These are phyloP conservation scores for Blastocystis sp. DNA, from an alignment of 352 stramenopile species.

Conservation along the genomic window DNA sequence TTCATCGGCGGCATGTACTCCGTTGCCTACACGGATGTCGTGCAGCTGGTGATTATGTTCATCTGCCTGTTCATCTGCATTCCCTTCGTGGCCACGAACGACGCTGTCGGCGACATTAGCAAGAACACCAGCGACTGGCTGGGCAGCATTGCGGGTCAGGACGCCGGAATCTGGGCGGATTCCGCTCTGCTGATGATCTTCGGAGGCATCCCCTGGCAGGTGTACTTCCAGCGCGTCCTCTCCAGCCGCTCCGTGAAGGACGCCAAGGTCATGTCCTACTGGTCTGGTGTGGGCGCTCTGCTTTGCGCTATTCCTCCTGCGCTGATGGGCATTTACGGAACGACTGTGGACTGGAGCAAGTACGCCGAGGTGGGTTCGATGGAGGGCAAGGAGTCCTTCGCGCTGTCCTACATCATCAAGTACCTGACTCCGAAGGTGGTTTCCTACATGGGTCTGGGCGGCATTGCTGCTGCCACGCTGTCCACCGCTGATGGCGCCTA, in stretches of 20 bases:
- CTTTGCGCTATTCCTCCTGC: slow-evolving; percentile 61
- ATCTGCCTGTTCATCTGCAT: slow-evolving; percentile 68
- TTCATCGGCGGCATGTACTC: slow-evolving; percentile 70
- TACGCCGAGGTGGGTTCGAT: slow-evolving; percentile 65
- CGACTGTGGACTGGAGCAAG: slow-evolving; percentile 66
- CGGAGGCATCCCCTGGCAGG: slow-evolving; percentile 70
- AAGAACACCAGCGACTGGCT: slow-evolving; percentile 41
- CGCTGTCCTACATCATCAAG: slow-evolving; percentile 67
- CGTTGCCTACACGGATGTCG: slow-evolving; percentile 69
- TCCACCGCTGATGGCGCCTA: slow-evolving; percentile 63
- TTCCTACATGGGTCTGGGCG: slow-evolving; percentile 64
- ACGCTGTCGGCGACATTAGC: slow-evolving; percentile 37
- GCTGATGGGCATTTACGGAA: slow-evolving; percentile 65
- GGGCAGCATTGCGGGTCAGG: slow-evolving; percentile 13
- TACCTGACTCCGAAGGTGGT: slow-evolving; percentile 56
- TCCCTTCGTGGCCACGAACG: slow-evolving; percentile 61
- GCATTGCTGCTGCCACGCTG: slow-evolving; percentile 63
- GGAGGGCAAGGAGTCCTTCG: slow-evolving; percentile 61
- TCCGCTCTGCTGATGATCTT: slow-evolving; percentile 69
- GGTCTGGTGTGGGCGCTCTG: slow-evolving; percentile 63
- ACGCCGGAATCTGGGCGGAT: slow-evolving; percentile 61
- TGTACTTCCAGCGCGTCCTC: slow-evolving; percentile 71
- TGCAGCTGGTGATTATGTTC: slow-evolving; percentile 70
- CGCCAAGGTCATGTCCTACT: slow-evolving; percentile 66
- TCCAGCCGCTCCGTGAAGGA: slow-evolving; percentile 68